Percentiles rank a stretch among this genome's conserved stretches.
phyloP scores from a whole-genome alignment of 176 grass and related monocot genomes.

The Guadua angustifolia region DNA sequence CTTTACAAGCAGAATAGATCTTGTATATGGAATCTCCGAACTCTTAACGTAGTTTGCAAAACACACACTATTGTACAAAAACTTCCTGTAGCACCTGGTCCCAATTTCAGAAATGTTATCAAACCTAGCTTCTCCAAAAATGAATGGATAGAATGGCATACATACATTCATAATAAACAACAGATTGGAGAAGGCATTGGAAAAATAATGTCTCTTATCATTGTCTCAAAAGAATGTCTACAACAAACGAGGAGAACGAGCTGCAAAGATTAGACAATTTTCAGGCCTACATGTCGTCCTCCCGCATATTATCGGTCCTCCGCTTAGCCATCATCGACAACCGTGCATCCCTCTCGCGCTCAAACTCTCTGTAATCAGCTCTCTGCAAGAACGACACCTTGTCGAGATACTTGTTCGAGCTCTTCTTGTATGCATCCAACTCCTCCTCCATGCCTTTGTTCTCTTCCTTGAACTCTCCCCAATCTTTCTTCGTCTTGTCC shows the following conservation, averaged over 20 bases:
- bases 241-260: not conserved
- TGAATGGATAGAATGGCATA: not conserved
- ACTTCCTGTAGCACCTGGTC: not conserved
- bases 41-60: not conserved
- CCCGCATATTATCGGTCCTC: conserved; percentile 50
- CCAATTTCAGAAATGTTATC: not conserved
- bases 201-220: conserved; percentile 10
- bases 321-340: conserved; percentile 78
- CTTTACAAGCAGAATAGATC: not conserved
- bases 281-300: conserved; percentile 61
- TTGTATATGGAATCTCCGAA: not conserved
- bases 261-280: conserved; percentile 9
- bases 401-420: conserved; percentile 93
- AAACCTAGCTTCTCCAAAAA: not conserved
- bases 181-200: not conserved
- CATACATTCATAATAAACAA: conserved; percentile 8
- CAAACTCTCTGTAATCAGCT: conserved; percentile 85
- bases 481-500: conserved; percentile 98
- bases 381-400: conserved; percentile 91
- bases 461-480: conserved; percentile 96
- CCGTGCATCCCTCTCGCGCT: conserved; percentile 85
- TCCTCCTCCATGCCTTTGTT: conserved; percentile 85
- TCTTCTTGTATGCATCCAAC: conserved; percentile 93
- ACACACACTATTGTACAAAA: not conserved
- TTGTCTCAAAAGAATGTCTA: conserved; percentile 45